Percentiles rank a stretch among this genome's conserved stretches.
phyloP scores from a whole-genome alignment of 1,139 yeast species.

The Waltiozyma sp. region DNA sequence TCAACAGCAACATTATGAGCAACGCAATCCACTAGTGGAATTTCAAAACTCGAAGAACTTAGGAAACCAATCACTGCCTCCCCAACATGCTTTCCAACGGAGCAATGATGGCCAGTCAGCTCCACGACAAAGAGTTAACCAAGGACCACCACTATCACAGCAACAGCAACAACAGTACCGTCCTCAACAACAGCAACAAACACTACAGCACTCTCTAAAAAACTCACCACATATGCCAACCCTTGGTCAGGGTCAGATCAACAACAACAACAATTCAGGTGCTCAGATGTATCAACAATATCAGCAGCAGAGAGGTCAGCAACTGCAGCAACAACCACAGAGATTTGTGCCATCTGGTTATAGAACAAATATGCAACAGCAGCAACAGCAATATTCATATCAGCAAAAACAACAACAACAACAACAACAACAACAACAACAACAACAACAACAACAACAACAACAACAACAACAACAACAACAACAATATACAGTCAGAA shows the following conservation, averaged over 20 bases:
- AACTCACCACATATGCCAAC: background rate
- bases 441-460: conserved; percentile 3
- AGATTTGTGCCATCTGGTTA: too few relatives aligned
- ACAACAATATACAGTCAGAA: too few relatives aligned
- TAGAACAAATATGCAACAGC: background rate
- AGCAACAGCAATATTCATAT: background rate
- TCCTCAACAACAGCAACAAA: conserved; percentile 1
- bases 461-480: conserved; percentile 5
- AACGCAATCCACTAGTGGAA: conserved; percentile 2
- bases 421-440: conserved; percentile 5
- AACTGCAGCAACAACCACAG: background rate
- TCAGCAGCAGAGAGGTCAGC: conserved; percentile 2
- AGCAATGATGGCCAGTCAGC: too few relatives aligned
- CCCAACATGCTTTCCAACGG: too few relatives aligned
- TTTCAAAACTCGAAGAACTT: background rate
- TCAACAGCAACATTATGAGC: background rate
- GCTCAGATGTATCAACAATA: background rate
- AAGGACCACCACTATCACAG: too few relatives aligned
- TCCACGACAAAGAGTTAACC: too few relatives aligned
- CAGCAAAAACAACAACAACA: conserved; percentile 3
- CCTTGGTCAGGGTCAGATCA: background rate
- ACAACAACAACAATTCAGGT: background rate
- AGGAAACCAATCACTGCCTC: too few relatives aligned
- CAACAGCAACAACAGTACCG: conserved; percentile 5
- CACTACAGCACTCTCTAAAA: background rate